A percentile compares a stretch with the other conserved stretches of the same genome.
These are phyloP conservation scores for Gyrodon lividus DNA, from an alignment of 768 basidiomycete species.

Conservation along the genomic window DNA sequence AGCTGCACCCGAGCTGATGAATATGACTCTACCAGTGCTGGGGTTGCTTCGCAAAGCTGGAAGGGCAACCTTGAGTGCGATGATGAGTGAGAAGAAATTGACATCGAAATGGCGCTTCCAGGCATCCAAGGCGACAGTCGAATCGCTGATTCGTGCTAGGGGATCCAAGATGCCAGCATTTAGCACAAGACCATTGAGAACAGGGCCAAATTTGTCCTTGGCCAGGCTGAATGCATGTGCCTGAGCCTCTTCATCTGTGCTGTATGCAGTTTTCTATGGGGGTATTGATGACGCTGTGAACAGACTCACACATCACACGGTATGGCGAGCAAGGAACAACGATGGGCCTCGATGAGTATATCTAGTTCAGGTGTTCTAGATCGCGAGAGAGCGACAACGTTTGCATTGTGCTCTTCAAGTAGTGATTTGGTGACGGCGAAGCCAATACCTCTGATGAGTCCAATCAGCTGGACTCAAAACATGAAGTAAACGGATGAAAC, in stretches of 20 bases:
- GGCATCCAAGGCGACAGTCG: slow-evolving; percentile 45
- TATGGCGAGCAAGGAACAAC: slow-evolving; percentile 46
- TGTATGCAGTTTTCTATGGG: slow-evolving; percentile 28
- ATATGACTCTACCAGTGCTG: slow-evolving; percentile 64
- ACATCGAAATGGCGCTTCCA: slow-evolving; percentile 80
- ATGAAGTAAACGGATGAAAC: slow-evolving; percentile 34
- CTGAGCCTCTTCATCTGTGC: slow-evolving; percentile 57
- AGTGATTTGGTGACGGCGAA: slow-evolving; percentile 73
- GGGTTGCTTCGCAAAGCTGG: slow-evolving; percentile 66
- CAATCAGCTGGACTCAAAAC: slow-evolving; percentile 3
- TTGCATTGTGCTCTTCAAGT: slow-evolving; percentile 57
- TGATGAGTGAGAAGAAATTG: slow-evolving; percentile 85
- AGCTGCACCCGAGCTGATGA: slow-evolving; percentile 86
- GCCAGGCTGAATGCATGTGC: slow-evolving; percentile 55
- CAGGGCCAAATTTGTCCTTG: slow-evolving; percentile 50
- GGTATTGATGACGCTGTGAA: not conserved
- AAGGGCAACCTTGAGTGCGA: slow-evolving; percentile 62
- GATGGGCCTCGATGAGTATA: slow-evolving; percentile 42
- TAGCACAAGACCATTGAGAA: slow-evolving; percentile 73
- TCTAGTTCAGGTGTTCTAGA: slow-evolving; percentile 63
- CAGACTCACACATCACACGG: slow-evolving; percentile 75
- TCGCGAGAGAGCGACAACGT: slow-evolving; percentile 77
- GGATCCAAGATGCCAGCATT: slow-evolving; percentile 84
- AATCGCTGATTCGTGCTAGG: slow-evolving; percentile 54
- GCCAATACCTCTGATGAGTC: slow-evolving; percentile 62